A percentile compares a stretch with the other conserved stretches of the same genome.
phyloP scores from a whole-genome alignment of 345 rosid genomes.

The Murraya paniculata region DNA sequence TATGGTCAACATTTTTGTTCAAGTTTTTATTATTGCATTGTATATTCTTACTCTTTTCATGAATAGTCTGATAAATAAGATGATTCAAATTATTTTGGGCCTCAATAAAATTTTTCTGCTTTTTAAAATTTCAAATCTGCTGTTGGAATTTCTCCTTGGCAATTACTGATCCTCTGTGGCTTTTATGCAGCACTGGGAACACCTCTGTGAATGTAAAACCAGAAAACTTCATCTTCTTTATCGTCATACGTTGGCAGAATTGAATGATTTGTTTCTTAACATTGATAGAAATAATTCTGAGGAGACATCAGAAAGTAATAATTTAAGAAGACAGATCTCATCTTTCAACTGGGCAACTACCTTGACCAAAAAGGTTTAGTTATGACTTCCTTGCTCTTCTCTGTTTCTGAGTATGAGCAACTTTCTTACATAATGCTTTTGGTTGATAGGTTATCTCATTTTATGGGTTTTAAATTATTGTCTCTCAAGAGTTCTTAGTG shows the following conservation, averaged over 20 bases:
- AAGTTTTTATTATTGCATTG: neutral
- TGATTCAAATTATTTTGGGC: neutral
- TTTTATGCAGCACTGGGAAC: slow-evolving; percentile 81
- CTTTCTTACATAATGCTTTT: neutral
- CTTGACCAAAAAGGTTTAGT: slow-evolving; percentile 61
- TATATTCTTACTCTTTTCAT: neutral
- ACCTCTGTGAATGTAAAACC: slow-evolving; percentile 84
- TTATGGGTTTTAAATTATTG: neutral
- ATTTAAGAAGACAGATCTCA: slow-evolving; percentile 34
- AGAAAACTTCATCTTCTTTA: slow-evolving; percentile 63
- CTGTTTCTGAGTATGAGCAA: neutral
- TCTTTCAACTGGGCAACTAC: slow-evolving; percentile 37
- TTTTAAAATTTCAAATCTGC: neutral
- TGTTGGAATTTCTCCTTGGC: neutral
- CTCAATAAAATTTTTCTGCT: neutral
- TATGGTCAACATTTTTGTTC: neutral
- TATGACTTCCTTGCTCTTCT: neutral
- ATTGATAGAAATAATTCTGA: slow-evolving; percentile 36
- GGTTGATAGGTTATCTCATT: neutral
- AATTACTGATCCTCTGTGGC: slow-evolving; percentile 17
- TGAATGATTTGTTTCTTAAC: slow-evolving; percentile 48
- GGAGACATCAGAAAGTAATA: slow-evolving; percentile 33
- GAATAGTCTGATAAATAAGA: neutral
- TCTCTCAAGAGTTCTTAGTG: neutral
- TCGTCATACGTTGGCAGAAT: slow-evolving; percentile 76